Conservation (phyloP, 139 green algal genomes). For the Yamagishiella unicocca region DNA sequence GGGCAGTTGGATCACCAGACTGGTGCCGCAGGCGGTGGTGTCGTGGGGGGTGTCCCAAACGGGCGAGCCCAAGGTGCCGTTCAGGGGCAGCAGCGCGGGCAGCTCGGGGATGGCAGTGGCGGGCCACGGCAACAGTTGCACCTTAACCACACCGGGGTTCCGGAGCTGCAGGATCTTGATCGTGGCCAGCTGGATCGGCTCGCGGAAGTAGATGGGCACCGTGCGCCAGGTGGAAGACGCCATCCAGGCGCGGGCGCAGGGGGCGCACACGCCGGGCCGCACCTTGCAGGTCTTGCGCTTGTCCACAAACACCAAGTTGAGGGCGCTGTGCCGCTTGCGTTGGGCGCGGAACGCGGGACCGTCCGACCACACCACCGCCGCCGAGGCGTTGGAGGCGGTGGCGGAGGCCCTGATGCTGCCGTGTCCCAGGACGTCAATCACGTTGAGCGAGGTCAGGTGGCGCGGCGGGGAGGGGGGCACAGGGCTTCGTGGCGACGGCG, state of each 20-base stretch:
- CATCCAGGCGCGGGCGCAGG: conserved; percentile 23
- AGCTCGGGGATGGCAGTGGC: conserved; percentile 18
- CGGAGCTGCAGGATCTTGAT: conserved; percentile 28
- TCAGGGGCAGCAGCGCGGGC: neutral
- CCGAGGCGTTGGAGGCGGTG: neutral
- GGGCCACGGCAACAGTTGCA: conserved; percentile 38
- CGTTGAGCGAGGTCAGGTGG: neutral
- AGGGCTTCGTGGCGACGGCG: neutral
- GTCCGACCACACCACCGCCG: conserved; percentile 26
- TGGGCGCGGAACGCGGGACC: neutral
- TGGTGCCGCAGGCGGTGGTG: neutral
- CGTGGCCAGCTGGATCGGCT: conserved; percentile 28
- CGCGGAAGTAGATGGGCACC: neutral
- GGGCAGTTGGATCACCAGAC: neutral
- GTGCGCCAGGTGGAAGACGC: neutral
- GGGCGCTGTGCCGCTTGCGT: neutral
- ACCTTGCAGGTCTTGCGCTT: neutral
- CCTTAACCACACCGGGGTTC: conserved; percentile 4
- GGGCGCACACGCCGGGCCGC: neutral
- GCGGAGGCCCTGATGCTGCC: neutral
- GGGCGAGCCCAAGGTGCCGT: neutral
- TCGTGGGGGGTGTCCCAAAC: neutral
- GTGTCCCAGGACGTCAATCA: neutral
- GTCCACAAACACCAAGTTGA: conserved; percentile 29
- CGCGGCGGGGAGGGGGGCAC: neutral